These are phyloP conservation scores for Drechslerella dactyloides DNA, from an alignment of 2,329 filamentous ascomycete genomes.

Conservation along the genomic window DNA sequence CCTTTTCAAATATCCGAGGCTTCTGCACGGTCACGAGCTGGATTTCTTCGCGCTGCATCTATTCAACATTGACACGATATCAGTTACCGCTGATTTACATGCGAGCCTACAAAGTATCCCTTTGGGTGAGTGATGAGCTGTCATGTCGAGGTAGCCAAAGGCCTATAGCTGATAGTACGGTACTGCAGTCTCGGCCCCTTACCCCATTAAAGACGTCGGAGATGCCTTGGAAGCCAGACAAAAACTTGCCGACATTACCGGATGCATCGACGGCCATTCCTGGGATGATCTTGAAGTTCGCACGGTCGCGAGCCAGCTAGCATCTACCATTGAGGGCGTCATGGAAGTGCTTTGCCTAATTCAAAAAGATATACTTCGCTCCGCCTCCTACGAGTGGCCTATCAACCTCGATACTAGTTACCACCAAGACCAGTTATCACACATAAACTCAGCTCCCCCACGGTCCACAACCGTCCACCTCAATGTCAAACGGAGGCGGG, in stretches of 20 bases:
- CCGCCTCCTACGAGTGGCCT: neutral
- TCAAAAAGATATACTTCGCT: neutral
- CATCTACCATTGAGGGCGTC: slow-evolving; percentile 21
- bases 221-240: slow-evolving; percentile 22
- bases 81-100: too few relatives aligned
- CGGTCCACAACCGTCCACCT: slow-evolving; percentile 12
- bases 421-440: neutral
- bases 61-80: slow-evolving; percentile 28
- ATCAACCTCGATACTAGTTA: neutral
- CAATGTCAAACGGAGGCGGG: neutral
- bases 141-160: too few relatives aligned
- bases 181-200: too few relatives aligned
- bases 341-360: slow-evolving; percentile 27
- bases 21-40: slow-evolving; percentile 35
- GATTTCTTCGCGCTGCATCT: slow-evolving; percentile 36
- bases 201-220: slow-evolving; percentile 3
- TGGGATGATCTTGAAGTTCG: slow-evolving; percentile 30
- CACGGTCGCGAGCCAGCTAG: slow-evolving; percentile 14
- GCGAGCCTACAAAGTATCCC: too few relatives aligned
- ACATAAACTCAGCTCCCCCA: slow-evolving; percentile 3
- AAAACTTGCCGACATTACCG: slow-evolving; percentile 21
- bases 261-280: too few relatives aligned
- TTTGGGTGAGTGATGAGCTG: too few relatives aligned
- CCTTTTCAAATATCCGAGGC: slow-evolving; percentile 21
- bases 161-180: too few relatives aligned